Evolutionary conservation across 441 rosid genomes (phyloP).

Genomic region (Pelargonium hybrid): DNA sequence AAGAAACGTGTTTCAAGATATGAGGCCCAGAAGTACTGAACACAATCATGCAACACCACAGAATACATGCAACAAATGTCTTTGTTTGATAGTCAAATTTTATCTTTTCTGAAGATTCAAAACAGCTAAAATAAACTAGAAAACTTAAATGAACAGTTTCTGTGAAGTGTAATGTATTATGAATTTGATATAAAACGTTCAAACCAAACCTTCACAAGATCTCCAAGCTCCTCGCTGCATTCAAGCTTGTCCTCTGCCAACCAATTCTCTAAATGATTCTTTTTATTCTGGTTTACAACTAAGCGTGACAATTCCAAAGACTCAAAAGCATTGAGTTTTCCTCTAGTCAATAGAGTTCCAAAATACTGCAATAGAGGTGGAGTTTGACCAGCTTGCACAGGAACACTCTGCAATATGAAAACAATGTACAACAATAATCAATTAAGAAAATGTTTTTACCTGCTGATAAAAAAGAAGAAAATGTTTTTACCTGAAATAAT

Average conservation of each 20-base stretch:
- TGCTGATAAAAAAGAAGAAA: no score
- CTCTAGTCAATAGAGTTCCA: conserved; percentile 92
- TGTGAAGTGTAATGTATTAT: no score
- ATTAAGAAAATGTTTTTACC: no score
- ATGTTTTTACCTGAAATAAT: no score
- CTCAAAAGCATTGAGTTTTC: conserved; percentile 93
- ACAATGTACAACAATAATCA: no score
- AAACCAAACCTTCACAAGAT: conserved; percentile 85
- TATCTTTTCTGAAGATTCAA: no score
- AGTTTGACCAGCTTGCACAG: conserved; percentile 98
- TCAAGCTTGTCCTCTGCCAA: conserved; percentile 98
- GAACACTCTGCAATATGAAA: conserved; percentile 71
- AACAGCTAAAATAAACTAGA: not conserved
- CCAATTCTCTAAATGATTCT: conserved; percentile 96
- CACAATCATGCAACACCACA: not conserved
- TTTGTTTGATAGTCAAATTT: no score
- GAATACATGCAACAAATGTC: no score
- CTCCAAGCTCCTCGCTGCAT: conserved; percentile 99
- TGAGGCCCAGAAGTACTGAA: no score
- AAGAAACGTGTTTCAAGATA: no score
- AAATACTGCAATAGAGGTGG: conserved; percentile 96
- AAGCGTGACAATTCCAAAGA: conserved; percentile 97
- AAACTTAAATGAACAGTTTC: no score
- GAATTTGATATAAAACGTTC: conserved; percentile 1
- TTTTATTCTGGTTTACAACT: conserved; percentile 97